phyloP scores from a whole-genome alignment of 2,329 filamentous ascomycete species.

The Elsinoe batatas region DNA sequence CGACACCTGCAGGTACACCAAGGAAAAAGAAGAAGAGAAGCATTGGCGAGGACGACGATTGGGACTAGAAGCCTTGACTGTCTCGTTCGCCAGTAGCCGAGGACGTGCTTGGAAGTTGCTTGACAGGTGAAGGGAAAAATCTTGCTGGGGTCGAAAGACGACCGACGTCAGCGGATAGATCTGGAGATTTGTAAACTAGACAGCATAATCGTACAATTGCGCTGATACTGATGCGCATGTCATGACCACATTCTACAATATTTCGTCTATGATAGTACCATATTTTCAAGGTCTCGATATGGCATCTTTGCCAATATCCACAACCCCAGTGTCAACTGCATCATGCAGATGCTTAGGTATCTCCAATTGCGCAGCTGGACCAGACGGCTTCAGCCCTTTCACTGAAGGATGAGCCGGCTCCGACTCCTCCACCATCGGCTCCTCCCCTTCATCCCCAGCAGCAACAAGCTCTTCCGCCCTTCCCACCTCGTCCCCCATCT shows the following conservation, averaged over 20 bases:
- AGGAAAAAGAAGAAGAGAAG: constrained; percentile 21
- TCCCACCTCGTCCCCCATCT: background rate
- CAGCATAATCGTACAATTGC: background rate
- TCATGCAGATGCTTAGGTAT: constrained; percentile 9
- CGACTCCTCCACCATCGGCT: background rate
- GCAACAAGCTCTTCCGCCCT: background rate
- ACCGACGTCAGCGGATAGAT: background rate
- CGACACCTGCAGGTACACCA: constrained; percentile 19
- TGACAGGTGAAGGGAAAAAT: background rate
- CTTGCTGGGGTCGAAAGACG: no score
- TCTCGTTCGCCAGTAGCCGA: no score
- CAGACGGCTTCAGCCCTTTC: background rate
- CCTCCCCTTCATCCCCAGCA: background rate
- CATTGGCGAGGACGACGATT: constrained; percentile 11
- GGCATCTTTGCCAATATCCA: constrained; percentile 1
- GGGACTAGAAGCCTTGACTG: background rate
- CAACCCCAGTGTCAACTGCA: background rate
- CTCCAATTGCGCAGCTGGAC: background rate
- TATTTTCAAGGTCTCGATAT: background rate
- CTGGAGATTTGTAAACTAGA: constrained; percentile 9
- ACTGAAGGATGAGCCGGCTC: background rate
- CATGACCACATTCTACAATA: background rate
- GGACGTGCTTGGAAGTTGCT: background rate
- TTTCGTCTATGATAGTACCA: background rate
- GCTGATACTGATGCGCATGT: background rate